These are phyloP conservation scores for Bretschneidera sinensis DNA, from an alignment of 345 rosid species.

Conservation along the genomic window DNA sequence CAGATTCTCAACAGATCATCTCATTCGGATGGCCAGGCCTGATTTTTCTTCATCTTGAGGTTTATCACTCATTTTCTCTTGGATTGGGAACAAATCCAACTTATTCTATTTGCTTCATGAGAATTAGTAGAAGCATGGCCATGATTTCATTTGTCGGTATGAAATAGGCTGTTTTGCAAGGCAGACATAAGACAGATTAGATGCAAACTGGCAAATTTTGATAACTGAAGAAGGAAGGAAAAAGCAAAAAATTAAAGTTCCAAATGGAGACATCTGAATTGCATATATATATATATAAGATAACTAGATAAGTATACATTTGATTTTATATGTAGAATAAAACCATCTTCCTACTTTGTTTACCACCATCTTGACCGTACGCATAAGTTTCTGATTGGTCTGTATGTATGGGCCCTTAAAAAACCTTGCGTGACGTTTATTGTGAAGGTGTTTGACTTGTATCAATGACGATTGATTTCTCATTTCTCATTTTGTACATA, in stretches of 20 bases:
- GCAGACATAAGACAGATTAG: background rate
- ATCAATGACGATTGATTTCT: constrained; percentile 2
- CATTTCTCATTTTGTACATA: background rate
- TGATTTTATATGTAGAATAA: background rate
- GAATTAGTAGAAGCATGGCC: background rate
- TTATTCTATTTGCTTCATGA: background rate
- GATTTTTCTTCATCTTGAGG: constrained; percentile 66
- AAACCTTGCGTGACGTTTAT: background rate
- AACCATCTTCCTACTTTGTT: background rate
- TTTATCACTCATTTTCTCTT: constrained; percentile 22
- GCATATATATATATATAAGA: background rate
- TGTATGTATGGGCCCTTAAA: background rate
- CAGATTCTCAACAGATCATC: constrained; percentile 59
- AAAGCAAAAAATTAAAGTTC: background rate
- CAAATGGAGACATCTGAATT: background rate
- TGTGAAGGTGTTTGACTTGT: background rate
- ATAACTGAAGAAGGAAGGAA: background rate
- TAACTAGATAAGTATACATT: no score
- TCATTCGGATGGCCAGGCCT: constrained; percentile 78
- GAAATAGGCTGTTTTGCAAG: constrained; percentile 1
- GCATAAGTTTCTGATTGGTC: background rate
- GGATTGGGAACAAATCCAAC: background rate
- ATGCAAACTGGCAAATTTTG: no score
- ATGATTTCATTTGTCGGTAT: background rate
- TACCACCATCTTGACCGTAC: background rate